Evolutionary conservation across 2,329 filamentous ascomycete species (phyloP), one percentile per base, ranked within the genome.

Genomic region (Fusarium verticillioides): DNA sequence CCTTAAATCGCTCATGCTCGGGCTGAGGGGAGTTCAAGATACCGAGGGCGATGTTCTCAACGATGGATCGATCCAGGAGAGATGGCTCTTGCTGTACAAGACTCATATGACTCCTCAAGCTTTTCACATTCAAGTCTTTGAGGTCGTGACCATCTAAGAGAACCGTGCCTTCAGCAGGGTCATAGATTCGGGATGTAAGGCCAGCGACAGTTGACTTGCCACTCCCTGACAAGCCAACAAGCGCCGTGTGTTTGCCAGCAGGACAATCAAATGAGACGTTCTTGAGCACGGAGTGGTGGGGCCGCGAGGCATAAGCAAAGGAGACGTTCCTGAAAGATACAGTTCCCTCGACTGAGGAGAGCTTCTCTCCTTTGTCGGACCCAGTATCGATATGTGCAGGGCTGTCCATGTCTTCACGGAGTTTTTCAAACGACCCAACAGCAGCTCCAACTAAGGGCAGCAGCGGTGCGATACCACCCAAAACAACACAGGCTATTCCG

Each of bases 381-480:
- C 80, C 80, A 16, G 80, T 79, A 59, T 89, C 85, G 54, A 89
- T 89, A 37, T 66, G 56, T 8, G 85, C 83, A 18, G 83, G 81
- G 9, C 84, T 84, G 19, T 90, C 85, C 54, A 93, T 90, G 49
- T 91, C 90, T 39, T 85, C 82, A 19, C 84, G 84, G 10, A 93
- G 81, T 56, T 90, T 89, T 63, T 87, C 81, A 73, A 88, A 93
- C 2, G 90, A 82, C 4, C 88, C 85, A 5, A 88, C 85, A 1
- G 90, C 90, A 37, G 86, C 84, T 4, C 87, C 87, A 37, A 92
- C 87, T 16, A 90, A 86, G 19, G 90, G 89, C 19, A 93, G 81
- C 54, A 92, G 86, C 0, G 91, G 91, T 0, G 89, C 90, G 56
- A 92, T 88, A 59, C 87, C 86, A 36, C 90, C 89, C 30, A 92